Percentiles rank a stretch among this genome's conserved stretches.
Evolutionary conservation across 192 early-diverging fungal species (phyloP).

Genomic region (Chytriomyces confervae): DNA sequence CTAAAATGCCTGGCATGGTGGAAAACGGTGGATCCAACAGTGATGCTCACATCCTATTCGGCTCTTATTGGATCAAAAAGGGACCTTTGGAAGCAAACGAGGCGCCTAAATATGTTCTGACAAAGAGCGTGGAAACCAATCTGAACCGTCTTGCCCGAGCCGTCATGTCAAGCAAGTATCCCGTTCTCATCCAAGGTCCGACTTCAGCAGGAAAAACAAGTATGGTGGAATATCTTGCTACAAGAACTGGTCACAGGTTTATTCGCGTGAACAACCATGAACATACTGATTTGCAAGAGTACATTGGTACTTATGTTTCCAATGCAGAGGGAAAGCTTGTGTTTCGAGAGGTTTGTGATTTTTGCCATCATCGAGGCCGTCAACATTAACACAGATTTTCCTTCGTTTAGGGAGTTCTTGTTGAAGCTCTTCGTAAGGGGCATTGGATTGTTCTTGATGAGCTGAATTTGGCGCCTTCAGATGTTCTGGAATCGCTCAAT

Average conservation of each 20-base stretch:
- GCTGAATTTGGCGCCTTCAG: conserved; percentile 96
- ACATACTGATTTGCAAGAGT: conserved; percentile 98
- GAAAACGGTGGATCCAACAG: conserved; percentile 1
- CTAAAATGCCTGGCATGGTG: conserved; percentile 50
- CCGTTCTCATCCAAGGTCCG: conserved; percentile 97
- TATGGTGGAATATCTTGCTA: conserved; percentile 97
- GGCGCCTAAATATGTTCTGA: conserved; percentile 76
- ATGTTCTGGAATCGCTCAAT: conserved; percentile 98
- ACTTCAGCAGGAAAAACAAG: conserved; percentile 97
- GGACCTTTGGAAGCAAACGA: conserved; percentile 46
- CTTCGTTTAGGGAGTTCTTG: conserved; percentile 74
- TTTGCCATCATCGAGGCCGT: conserved; percentile 4
- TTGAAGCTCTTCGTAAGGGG: conserved; percentile 90
- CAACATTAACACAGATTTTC: neutral
- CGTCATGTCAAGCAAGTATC: conserved; percentile 87
- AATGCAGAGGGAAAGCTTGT: conserved; percentile 81
- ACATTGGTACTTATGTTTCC: conserved; percentile 91
- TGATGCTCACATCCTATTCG: conserved; percentile 71
- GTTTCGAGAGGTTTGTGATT: conserved; percentile 78
- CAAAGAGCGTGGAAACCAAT: conserved; percentile 84
- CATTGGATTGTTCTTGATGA: conserved; percentile 99
- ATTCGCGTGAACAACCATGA: conserved; percentile 99
- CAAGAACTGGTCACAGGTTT: conserved; percentile 87
- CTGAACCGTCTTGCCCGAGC: conserved; percentile 88
- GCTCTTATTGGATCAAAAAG: conserved; percentile 84